Percentiles rank a stretch among this genome's conserved stretches.
Evolutionary conservation across 495 filamentous ascomycete genomes (phyloP).

Genomic region (Talaromyces proteolyticus): DNA sequence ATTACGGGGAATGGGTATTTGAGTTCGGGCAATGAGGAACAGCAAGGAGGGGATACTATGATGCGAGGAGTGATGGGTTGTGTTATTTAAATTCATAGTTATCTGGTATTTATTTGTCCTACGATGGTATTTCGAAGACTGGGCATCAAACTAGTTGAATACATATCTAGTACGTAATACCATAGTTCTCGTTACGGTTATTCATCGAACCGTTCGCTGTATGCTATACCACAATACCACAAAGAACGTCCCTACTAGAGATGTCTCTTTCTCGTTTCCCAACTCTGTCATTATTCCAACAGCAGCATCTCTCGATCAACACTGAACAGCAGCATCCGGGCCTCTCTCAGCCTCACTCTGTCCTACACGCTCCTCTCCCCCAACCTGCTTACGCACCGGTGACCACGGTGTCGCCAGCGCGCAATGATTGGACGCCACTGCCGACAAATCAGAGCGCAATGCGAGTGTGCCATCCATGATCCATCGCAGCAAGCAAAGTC

Average conservation of each 20-base stretch:
- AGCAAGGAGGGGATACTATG: neutral
- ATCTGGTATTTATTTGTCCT: constrained; percentile 4
- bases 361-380: neutral
- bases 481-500: neutral
- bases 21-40: neutral
- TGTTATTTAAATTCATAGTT: constrained; percentile 7
- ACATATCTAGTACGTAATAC: constrained; percentile 4
- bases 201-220: constrained; percentile 2
- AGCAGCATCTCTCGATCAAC: neutral
- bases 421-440: neutral
- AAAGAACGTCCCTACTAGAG: neutral
- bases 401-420: neutral
- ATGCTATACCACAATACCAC: neutral
- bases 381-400: neutral
- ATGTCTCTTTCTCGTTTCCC: no score
- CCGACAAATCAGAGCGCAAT: constrained; percentile 4
- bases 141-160: constrained; percentile 3
- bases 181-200: constrained; percentile 6
- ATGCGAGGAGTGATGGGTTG: neutral
- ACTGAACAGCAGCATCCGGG: neutral
- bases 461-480: neutral
- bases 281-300: constrained; percentile 7
- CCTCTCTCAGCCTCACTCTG: neutral
- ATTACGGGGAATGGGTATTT: no score
- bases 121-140: constrained; percentile 4